Base-by-base conservation (phyloP, 163 green algal genomes). In the Scenedesmus sp. region DNA sequence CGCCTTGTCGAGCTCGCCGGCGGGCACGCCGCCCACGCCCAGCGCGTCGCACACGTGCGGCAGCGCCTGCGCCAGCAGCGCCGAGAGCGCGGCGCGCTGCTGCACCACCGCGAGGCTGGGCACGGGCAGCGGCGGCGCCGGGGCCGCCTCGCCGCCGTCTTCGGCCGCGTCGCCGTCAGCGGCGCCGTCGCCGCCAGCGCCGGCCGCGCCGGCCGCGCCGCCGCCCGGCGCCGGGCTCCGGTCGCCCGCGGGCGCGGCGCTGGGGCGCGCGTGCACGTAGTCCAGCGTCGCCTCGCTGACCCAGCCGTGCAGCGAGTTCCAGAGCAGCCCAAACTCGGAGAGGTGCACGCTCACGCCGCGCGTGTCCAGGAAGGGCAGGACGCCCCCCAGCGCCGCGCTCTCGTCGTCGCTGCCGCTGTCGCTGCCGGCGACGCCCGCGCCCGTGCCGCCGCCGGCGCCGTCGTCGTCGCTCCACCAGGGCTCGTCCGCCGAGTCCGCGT, bases 271-370 rank as follows among this genome's bases (percentile, higher is more conserved):
- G n/a, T 69, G 44, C 3, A 81, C 36, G 44, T 81, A 75, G 3
- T 18, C 74, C 4, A 64, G 13, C 3, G 74, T 75, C 1, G 34
- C 62, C 28, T 36, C 34, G 17, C 48, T 75, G 15, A 81, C 63
- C 53, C 60, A 60, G 33, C 34, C 29, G 31, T 74, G 60, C 48
- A 81, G 39, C 48, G 33, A 17, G 5, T 64, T 74, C 74, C 74
- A 81, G 5, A 81, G 26, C 26, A 66, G 24, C 13, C 74, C 74
- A 75, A 81, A 81, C 50, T 81, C 62, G 5, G 74, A 65, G 11
- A 81, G 51, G 17, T 63, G 58, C 24, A 71, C 72, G 17, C 58
- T 72, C 14, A 71, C 72, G 18, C 72, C 72, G 2, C 31, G 20
- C 6, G 69, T 77, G 54, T 77, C 69, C 33, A 77, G 31, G 36